Evolutionary conservation across 2,329 filamentous ascomycete genomes (phyloP).

Genomic region (Rhinocladiella similis): DNA sequence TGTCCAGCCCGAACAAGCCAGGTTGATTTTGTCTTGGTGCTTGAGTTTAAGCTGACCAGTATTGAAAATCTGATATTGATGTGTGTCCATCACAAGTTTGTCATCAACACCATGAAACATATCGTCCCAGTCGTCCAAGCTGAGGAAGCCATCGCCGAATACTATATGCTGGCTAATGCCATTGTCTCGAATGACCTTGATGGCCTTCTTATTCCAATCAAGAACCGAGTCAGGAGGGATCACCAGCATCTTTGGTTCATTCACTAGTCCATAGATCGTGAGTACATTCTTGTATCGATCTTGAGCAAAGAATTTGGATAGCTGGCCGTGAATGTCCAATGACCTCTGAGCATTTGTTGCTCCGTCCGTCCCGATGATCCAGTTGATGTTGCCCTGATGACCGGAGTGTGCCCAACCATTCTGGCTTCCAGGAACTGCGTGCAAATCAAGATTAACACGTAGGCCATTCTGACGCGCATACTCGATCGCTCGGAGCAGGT

Average conservation of each 20-base stretch:
- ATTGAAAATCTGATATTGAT: slow-evolving; percentile 99
- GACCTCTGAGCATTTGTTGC: slow-evolving; percentile 75
- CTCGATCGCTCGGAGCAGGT: slow-evolving; percentile 88
- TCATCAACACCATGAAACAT: slow-evolving; percentile 69
- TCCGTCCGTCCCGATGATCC: slow-evolving; percentile 90
- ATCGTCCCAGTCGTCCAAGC: slow-evolving; percentile 86
- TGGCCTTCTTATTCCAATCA: slow-evolving; percentile 75
- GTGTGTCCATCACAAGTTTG: slow-evolving; percentile 82
- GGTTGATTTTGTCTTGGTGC: slow-evolving; percentile 80
- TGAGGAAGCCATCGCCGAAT: slow-evolving; percentile 94
- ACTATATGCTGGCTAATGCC: slow-evolving; percentile 72
- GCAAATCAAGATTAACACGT: slow-evolving; percentile 88
- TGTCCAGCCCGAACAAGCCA: slow-evolving; percentile 86
- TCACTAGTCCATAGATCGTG: slow-evolving; percentile 88
- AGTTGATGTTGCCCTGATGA: slow-evolving; percentile 74
- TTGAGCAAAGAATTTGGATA: slow-evolving; percentile 91
- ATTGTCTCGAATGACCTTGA: slow-evolving; percentile 71
- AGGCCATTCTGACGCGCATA: slow-evolving; percentile 91
- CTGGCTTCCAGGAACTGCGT: slow-evolving; percentile 88
- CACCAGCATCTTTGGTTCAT: slow-evolving; percentile 85
- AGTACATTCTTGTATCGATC: slow-evolving; percentile 89
- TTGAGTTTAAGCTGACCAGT: slow-evolving; percentile 76
- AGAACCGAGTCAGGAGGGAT: slow-evolving; percentile 66
- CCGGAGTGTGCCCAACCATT: slow-evolving; percentile 99
- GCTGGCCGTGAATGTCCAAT: slow-evolving; percentile 80